Base-by-base conservation (phyloP, 2,329 filamentous ascomycete genomes). In the Ophiostoma tasmaniense region DNA sequence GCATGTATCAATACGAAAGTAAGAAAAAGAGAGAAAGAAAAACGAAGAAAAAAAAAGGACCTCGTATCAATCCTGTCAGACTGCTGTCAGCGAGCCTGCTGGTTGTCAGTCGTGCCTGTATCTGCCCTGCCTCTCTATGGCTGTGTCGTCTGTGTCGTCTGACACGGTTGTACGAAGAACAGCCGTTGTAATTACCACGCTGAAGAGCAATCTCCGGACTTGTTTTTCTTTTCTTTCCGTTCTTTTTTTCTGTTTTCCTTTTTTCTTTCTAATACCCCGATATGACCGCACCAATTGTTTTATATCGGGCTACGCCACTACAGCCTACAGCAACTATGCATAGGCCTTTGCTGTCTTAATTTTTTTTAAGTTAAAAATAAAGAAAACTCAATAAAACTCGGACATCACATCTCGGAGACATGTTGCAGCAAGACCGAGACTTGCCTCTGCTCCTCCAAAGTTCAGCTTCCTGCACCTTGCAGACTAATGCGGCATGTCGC, bases 401-500 rank as follows among this genome's bases (percentile, higher is more conserved):
- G 39, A 17, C 11, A 17, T 13, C 11, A 42, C 35, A 37, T 37
- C 35, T 5, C 11, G 7, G 35, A 37, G 35, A 37, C 35, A 1
- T 35, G 33, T 8, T 35, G 33, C 4, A 35, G 33, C n/a, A n/a
- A n/a, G n/a, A n/a, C 37, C 13, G 37, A 14, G 11, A 39, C 37
- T 39, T 39, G 10, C 55, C 17, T 8, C n/a, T 14, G n/a, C n/a
- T n/a, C n/a, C n/a, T n/a, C n/a, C n/a, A 55, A 10, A 25, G n/a
- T 7, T 30, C 55, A 61, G 25, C 55, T 61, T 10, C 33, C 20
- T 37, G 20, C 61, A 64, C 14, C n/a, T 52, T 14, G 50, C 20
- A 64, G 25, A 39, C 61, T 37, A 64, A 64, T 37, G 61, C 33
- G 61, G 61, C 33, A 64, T 64, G 5, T 64, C 61, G 33, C 33